Base-by-base conservation (phyloP, 163 green algal genomes). In the Chlorella variabilis region DNA sequence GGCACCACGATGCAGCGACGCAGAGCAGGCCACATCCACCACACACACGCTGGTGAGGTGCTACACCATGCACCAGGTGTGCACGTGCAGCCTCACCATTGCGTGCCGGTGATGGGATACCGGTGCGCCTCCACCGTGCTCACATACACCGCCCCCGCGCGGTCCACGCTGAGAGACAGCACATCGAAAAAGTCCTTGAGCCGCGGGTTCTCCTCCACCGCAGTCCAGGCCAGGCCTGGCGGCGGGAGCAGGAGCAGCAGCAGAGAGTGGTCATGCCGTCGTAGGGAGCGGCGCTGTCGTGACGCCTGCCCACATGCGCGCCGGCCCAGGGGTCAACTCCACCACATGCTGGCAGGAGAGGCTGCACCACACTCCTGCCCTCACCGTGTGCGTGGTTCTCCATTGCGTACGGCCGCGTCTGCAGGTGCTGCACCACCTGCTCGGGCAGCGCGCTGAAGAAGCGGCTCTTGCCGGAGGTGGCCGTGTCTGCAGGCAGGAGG, bases 351-450 rank as follows among this genome's bases (percentile, higher is more conserved):
- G n/a, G n/a, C n/a, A n/a, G n/a, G n/a, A n/a, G n/a, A n/a, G n/a
- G n/a, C n/a, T n/a, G n/a, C n/a, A n/a, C n/a, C n/a, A n/a, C n/a
- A n/a, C n/a, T n/a, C n/a, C n/a, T n/a, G n/a, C n/a, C n/a, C 88
- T 36, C 67, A 94, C 93, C 93, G 56, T 92, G 85, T 17, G 58
- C 78, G 76, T 97, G 94, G 88, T 97, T 97, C 84, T 97, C 88
- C 90, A 97, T 96, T 21, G 94, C 91, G 48, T 96, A 90, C 1
- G 92, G 85, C 65, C 87, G 78, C 67, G 90, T 83, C 77, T 94
- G 87, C 75, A 96, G 82, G 71, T 87, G 75, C 11, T 75, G 34
- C n/a, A 89, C 63, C 70, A 97, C 87, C n/a, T 91, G 82, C 9
- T 73, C 39, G 27, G 92, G 91, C 82, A 97, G 80, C 23, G 75